phyloP scores from a whole-genome alignment of 1,139 yeast species.

The Blastobotrys raffinosifermentans region DNA sequence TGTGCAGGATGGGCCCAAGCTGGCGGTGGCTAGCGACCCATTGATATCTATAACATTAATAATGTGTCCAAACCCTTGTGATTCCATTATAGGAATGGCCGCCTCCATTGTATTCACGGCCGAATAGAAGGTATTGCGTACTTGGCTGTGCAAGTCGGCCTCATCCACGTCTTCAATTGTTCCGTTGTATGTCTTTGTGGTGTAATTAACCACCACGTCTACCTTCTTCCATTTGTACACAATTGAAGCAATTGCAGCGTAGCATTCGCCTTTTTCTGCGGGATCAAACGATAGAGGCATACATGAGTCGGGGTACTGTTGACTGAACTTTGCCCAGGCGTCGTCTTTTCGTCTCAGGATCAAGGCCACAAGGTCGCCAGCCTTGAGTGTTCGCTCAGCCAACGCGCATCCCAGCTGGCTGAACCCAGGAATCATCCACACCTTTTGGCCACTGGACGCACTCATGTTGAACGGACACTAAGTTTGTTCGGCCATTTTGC shows the following conservation, averaged over 20 bases:
- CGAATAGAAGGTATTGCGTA: constrained; percentile 27
- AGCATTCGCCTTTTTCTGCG: constrained; percentile 25
- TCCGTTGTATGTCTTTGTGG: constrained; percentile 16
- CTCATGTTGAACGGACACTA: too few species aligned
- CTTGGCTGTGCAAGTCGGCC: constrained; percentile 29
- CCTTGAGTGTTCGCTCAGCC: constrained; percentile 18
- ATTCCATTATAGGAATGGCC: constrained; percentile 25
- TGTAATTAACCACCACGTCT: constrained; percentile 26
- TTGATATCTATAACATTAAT: constrained; percentile 29
- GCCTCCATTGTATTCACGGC: constrained; percentile 29
- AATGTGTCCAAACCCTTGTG: constrained; percentile 28
- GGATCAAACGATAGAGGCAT: constrained; percentile 21
- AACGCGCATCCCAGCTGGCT: constrained; percentile 18
- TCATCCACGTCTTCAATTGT: constrained; percentile 29
- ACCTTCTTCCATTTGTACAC: constrained; percentile 23
- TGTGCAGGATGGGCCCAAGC: constrained; percentile 26
- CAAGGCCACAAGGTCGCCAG: constrained; percentile 22
- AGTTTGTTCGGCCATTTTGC: too few species aligned
- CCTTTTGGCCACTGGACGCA: constrained; percentile 12
- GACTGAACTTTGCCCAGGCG: background rate
- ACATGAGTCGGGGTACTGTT: constrained; percentile 19
- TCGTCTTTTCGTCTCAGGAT: too few species aligned
- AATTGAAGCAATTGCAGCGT: constrained; percentile 25
- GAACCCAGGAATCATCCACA: constrained; percentile 23
- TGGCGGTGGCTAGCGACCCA: constrained; percentile 31